Percentiles rank a stretch among this genome's conserved stretches.
phyloP scores from a whole-genome alignment of 2,329 filamentous ascomycete species.

The Gaeumannomyces sp. region DNA sequence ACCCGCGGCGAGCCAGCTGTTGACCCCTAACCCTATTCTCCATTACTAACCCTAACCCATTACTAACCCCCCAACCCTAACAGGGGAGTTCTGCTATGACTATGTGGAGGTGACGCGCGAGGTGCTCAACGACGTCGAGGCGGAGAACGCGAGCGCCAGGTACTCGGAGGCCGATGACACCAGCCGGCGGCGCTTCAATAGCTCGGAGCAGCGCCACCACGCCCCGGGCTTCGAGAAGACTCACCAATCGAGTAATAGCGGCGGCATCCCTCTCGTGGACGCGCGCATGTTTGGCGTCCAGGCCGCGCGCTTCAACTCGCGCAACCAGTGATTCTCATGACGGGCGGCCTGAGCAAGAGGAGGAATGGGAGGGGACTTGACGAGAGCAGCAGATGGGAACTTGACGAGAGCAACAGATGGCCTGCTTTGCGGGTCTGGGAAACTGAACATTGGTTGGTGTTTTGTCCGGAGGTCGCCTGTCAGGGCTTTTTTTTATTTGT shows the following conservation, averaged over 20 bases:
- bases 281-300: constrained; percentile 33
- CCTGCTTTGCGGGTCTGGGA: too few relatives aligned
- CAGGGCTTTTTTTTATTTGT: too few relatives aligned
- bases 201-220: neutral
- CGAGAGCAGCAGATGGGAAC: neutral
- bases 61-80: too few relatives aligned
- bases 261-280: constrained; percentile 37
- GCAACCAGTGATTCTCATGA: neutral
- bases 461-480: too few relatives aligned
- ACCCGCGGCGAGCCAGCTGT: too few relatives aligned
- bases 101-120: constrained; percentile 76
- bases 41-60: too few relatives aligned
- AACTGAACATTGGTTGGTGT: neutral
- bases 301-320: constrained; percentile 7
- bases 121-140: constrained; percentile 32
- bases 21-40: too few relatives aligned
- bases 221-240: neutral
- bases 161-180: constrained; percentile 22
- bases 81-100: constrained; percentile 84
- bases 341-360: neutral
- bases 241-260: constrained; percentile 39
- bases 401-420: neutral
- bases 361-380: neutral
- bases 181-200: neutral
- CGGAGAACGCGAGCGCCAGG: constrained; percentile 13